Conservation (phyloP, 2,329 filamentous ascomycete genomes). For the Sclerotinia subarctica region DNA sequence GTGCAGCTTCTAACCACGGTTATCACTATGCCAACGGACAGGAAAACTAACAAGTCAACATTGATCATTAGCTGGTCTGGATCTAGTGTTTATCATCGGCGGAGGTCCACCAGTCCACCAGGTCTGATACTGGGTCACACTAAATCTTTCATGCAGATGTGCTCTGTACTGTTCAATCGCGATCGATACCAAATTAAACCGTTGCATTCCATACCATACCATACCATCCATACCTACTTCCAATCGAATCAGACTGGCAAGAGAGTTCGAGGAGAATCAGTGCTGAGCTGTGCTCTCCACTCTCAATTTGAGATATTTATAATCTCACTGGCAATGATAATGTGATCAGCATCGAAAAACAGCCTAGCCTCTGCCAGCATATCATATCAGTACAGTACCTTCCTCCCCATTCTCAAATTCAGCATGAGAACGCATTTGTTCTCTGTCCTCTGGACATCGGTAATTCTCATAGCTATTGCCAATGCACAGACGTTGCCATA, state of each 20-base stretch:
- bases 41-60: slow-evolving; percentile 7
- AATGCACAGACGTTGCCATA: slow-evolving; percentile 61
- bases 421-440: slow-evolving; percentile 31
- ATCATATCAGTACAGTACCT: slow-evolving; percentile 15
- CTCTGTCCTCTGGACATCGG: slow-evolving; percentile 27
- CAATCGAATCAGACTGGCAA: background rate
- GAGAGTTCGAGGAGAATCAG: slow-evolving; percentile 19
- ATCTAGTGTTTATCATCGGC: slow-evolving; percentile 14
- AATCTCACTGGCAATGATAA: slow-evolving; percentile 22
- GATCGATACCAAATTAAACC: background rate
- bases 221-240: background rate
- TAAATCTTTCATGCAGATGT: background rate
- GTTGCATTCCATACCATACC: background rate
- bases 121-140: slow-evolving; percentile 4
- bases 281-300: slow-evolving; percentile 27
- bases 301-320: background rate
- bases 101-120: too few relatives aligned
- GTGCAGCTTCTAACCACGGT: background rate
- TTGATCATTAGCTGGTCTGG: slow-evolving; percentile 13
- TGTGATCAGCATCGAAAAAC: slow-evolving; percentile 26
- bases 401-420: slow-evolving; percentile 16
- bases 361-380: slow-evolving; percentile 20
- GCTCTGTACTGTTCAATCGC: background rate
- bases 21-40: slow-evolving; percentile 15
- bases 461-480: slow-evolving; percentile 18